Conservation (phyloP, 2,329 filamentous ascomycete species). For the Uncinocarpus reesii region DNA sequence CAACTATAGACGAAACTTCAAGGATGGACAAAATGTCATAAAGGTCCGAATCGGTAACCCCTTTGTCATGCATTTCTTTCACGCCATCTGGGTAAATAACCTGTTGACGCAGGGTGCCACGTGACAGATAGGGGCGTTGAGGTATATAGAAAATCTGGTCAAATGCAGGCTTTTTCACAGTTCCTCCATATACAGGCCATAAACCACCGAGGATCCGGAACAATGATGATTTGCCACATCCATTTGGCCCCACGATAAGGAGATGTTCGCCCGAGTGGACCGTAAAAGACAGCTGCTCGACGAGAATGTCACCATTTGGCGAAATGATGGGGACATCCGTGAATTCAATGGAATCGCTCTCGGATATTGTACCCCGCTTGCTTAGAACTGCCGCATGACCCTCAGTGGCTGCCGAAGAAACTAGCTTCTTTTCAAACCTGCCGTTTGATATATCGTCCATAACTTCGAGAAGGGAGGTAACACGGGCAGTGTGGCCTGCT, state of each 20-base stretch:
- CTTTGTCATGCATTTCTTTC: constrained; percentile 75
- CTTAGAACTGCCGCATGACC: constrained; percentile 73
- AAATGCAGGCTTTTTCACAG: constrained; percentile 80
- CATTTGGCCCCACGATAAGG: constrained; percentile 90
- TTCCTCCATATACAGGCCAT: constrained; percentile 96
- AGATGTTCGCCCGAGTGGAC: constrained; percentile 81
- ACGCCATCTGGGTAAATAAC: constrained; percentile 91
- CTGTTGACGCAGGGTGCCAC: constrained; percentile 86
- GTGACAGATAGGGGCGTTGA: constrained; percentile 84
- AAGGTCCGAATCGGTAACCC: constrained; percentile 72
- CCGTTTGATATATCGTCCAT: constrained; percentile 88
- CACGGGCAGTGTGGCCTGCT: constrained; percentile 86
- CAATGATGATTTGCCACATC: constrained; percentile 89
- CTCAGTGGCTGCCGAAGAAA: constrained; percentile 73
- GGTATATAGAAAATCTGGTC: constrained; percentile 97
- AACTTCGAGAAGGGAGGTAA: constrained; percentile 78
- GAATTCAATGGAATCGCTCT: constrained; percentile 77
- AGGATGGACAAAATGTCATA: constrained; percentile 65
- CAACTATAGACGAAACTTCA: constrained; percentile 72
- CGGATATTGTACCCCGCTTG: constrained; percentile 68
- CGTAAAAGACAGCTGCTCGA: constrained; percentile 74
- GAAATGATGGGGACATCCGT: constrained; percentile 88
- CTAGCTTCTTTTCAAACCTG: constrained; percentile 90
- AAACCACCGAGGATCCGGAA: constrained; percentile 94
- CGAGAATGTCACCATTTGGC: constrained; percentile 86